Evolutionary conservation across 2,329 filamentous ascomycete species (phyloP), one percentile per base, ranked within the genome.

Genomic region (Cryphonectria parasitica): DNA sequence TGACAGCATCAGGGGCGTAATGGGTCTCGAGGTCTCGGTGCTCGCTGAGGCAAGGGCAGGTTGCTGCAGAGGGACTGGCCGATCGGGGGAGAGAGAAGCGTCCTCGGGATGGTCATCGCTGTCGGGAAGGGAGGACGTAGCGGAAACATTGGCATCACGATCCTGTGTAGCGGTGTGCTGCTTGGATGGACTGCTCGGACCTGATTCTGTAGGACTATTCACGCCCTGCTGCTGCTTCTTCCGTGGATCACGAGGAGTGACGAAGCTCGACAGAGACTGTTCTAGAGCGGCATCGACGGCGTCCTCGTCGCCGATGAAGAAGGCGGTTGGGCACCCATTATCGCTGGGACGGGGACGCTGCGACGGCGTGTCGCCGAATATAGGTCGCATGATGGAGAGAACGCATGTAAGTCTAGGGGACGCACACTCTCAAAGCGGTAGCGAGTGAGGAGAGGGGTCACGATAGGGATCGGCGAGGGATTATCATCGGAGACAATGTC

Each of bases 281-380:
- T 79, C 77, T 66, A 81, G 75, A 62, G 81, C 79, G 25, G 80
- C 78, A 73, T 85, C 82, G 71, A 87, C 78, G 15, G 82, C 79
- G 62, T 83, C 81, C 77, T 87, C 86, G 74, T 86, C 84, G 74
- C 83, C 82, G 65, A 88, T 76, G 73, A 86, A 77, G 74, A 74
- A 81, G 68, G 74, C 71, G 58, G 79, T 67, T 36, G 70, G 78
- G 49, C 78, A 78, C 43, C 75, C 73, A 54, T 81, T 78, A 76
- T 83, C 80, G 74, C 77, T 73, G 73, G 77, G 77, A 74, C 82
- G 81, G 70, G 79, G 80, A 72, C 80, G 79, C 74, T 82, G 81
- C 74, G 77, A 78, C 67, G 76, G 79, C 77, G 84, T 82, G 71
- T 84, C 83, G 76, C 83, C 82, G 65, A 81, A 80, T 71, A 85